Base-by-base conservation (phyloP, 768 basidiomycete species). In the Psilocybe cyanescens region DNA sequence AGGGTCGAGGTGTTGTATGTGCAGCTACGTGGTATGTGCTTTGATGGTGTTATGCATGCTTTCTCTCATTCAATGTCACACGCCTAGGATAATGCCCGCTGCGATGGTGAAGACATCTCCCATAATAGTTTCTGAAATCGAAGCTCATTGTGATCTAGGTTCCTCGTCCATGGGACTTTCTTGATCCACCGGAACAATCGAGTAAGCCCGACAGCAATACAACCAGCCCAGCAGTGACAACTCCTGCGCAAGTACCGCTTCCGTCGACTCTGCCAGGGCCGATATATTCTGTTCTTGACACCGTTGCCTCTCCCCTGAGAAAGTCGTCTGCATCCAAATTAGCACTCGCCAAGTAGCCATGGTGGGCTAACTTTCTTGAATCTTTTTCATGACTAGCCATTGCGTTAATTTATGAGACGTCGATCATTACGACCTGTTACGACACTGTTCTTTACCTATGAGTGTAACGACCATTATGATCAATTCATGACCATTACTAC, bases 81-180 rank as follows among this genome's bases (percentile, higher is more conserved):
- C 28, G 58, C 5, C 28, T 60, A 90, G 88, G 90, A 82, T 93
- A 53, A 84, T 94, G 81, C 92, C 92, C 19, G 84, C 86, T 54
- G 92, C 92, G 3, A 77, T 94, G 75, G 85, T 83, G 69, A 58
- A 56, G 33, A 47, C 41, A 39, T 49, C 33, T 41, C 50, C 35
- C 5, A 33, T 37, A 14, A 16, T 3, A 16, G 9, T 51, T 50
- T 6, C 7, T 61, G 14, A 7, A 6, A 28, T 63, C 11, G n/a
- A 45, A 44, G 8, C 49, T 56, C 11, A 29, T 35, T 57, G 52
- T 63, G 52, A 8, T 24, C 4, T 39, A 84, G 81, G 81, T 90
- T 51, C 88, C 92, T 44, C 88, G 88, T 28, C 77, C 92, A 39
- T 94, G 92, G 92, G 92, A 94, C 71, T 94, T 86, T 57, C 78